Evolutionary conservation across 2,329 filamentous ascomycete species (phyloP), one percentile per base, ranked within the genome.

Genomic region (Paraconiothyrium brasiliense): DNA sequence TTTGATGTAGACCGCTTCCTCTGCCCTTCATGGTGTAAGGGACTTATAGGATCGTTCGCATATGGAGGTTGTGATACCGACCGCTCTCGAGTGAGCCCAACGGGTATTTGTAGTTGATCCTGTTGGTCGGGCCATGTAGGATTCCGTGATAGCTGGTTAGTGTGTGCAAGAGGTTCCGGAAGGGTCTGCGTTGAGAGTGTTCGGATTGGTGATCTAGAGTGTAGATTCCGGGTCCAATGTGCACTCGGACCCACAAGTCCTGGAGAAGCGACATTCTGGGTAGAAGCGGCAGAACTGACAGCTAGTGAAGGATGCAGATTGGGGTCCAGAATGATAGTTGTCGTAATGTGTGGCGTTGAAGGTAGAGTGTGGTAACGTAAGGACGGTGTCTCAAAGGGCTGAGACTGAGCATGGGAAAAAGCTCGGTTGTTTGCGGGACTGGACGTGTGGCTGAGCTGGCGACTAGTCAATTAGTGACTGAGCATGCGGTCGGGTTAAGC

Each of bases 391-490:
- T 58, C 57, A 58, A 51, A 58, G 37, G 47, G 57, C 57, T 58
- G 57, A 44, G 57, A 58, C 13, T 52, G 57, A 51, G 47, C 32
- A 35, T 46, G 57, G 34, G 57, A 58, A 52, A 48, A 44, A 37
- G 48, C 22, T 51, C 39, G 22, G 24, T 52, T 37, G 47, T 16
- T 46, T 51, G 48, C 2, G 30, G 43, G 37, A 11, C 43, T 37
- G 20, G 35, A 27, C 16, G 48, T 44, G 44, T 51, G 57, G 48
- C 57, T 58, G 57, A 51, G 44, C 57, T 58, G 57, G 39, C 48
- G 37, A 52, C 48, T 51, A 49, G 47, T 52, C 39, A 58, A 51
- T 58, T 58, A 58, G 57, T 50, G 30, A 58, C 37, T 46, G 57
- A 43, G 37, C 48, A 13, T 34, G 27, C 3, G n/a, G 10, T 44